Conservation (phyloP, 169 alveolate genomes). For the Plasmodium cynomolgi region DNA sequence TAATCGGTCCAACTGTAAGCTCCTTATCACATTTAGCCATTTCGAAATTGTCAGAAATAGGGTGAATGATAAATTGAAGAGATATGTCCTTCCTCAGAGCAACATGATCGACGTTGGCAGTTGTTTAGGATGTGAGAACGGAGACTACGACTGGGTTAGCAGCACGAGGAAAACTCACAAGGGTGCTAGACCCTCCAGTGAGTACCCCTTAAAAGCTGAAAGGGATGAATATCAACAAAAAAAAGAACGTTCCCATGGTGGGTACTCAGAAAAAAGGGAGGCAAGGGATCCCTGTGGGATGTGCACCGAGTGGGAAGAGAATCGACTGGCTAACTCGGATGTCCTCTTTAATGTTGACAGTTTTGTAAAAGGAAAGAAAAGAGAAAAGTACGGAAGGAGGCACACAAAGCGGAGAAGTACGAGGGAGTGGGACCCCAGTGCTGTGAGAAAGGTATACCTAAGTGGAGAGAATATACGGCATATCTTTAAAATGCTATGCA, state of each 20-base stretch:
- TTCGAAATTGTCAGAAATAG: conserved; percentile 22
- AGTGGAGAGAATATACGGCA: background rate
- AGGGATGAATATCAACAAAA: background rate
- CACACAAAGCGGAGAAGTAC: background rate
- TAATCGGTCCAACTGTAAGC: background rate
- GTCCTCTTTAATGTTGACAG: background rate
- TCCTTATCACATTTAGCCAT: conserved; percentile 10
- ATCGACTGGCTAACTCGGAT: background rate
- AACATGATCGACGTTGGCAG: conserved; percentile 6
- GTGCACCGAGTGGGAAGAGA: background rate
- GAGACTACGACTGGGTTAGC: background rate
- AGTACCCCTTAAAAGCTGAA: background rate
- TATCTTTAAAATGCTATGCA: background rate
- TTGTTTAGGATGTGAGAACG: background rate
- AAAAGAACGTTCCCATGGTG: background rate
- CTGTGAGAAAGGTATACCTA: conserved; percentile 18
- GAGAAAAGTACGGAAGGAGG: background rate
- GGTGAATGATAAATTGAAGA: conserved; percentile 16
- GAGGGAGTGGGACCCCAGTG: background rate
- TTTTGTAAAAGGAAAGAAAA: background rate
- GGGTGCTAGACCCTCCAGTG: background rate
- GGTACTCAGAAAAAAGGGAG: background rate
- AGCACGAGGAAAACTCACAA: background rate
- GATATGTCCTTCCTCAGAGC: conserved; percentile 1
- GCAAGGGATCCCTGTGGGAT: background rate